Evolutionary conservation across 2,329 filamentous ascomycete genomes (phyloP), one percentile per base, ranked within the genome.

Genomic region (Fusarium sp.): DNA sequence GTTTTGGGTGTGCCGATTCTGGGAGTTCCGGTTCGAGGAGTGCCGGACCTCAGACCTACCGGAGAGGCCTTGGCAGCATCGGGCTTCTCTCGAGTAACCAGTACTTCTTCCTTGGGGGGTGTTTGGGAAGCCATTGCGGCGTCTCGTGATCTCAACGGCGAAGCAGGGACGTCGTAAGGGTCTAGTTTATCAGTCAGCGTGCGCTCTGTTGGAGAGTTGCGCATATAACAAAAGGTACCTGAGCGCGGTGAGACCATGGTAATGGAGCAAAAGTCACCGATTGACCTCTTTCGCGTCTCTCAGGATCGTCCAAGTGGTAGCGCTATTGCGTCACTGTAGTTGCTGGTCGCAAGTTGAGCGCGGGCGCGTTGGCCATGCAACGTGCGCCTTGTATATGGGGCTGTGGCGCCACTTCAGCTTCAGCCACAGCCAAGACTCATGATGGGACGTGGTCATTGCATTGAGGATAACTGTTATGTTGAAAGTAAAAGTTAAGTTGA

Each of bases 131-230:
- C 32, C 43, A 65, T 65, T 19, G 48, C 43, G 49, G 51, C 58
- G 35, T 55, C 53, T 43, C 48, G 48, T 6, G 53, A 34, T 34
- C 45, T 57, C 19, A 41, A 29, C 3, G 69, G 69, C 35, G 69
- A 71, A 38, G 35, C 36, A 28, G 69, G 67, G 24, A 70, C 53
- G 29, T 70, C 67, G 59, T 71, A 71, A 5, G 61, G 68, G 44
- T 70, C 69, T 72, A 42, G 13, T 13, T 35, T 29, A 32, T 31
- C 2, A 13, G 50, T 64, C 38, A 64, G 58, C 51, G 12, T 39
- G 26, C 7, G 34, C 13, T 39, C 26, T 8, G 34, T 13, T 47
- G n/a, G 26, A 32, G 12, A 29, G 2, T 13, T 19, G 34, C 15
- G 39, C 44, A 8, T 11, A n/a, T n/a, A 5, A 11, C 4, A 15